Percentiles rank a stretch among this genome's conserved stretches.
These are phyloP conservation scores for Penstemon newberryi DNA, from an alignment of 257 asterid genomes.

Conservation along the genomic window DNA sequence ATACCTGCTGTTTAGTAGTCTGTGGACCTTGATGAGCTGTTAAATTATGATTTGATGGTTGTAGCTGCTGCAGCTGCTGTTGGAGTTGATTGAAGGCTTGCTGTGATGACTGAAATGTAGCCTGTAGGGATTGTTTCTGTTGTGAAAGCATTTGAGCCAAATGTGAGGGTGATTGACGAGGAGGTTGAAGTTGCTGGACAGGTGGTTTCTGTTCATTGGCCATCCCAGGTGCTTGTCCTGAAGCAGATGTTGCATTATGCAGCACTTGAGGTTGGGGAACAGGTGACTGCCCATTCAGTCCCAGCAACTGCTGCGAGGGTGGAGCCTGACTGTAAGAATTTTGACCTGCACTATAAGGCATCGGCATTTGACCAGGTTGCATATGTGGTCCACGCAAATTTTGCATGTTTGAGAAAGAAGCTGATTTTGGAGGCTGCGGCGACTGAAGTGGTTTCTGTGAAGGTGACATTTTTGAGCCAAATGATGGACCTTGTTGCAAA, in stretches of 20 bases:
- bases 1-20: constrained; percentile 70
- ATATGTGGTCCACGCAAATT: constrained; percentile 47
- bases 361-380: constrained; percentile 55
- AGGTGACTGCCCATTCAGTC: constrained; percentile 47
- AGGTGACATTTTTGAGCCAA: constrained; percentile 49
- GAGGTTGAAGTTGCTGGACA: constrained; percentile 51
- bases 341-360: constrained; percentile 46
- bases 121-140: constrained; percentile 90
- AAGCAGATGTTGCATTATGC: constrained; percentile 40
- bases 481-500: constrained; percentile 39
- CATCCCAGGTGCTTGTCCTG: constrained; percentile 48
- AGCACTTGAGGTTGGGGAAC: constrained; percentile 58
- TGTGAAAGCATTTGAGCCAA: constrained; percentile 92
- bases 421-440: constrained; percentile 43
- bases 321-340: constrained; percentile 49
- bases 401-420: constrained; percentile 50
- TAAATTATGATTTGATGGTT: constrained; percentile 62
- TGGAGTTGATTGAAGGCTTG: constrained; percentile 87
- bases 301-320: constrained; percentile 46
- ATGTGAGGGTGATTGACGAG: constrained; percentile 64
- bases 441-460: constrained; percentile 60
- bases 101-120: constrained; percentile 85
- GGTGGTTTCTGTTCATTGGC: constrained; percentile 53
- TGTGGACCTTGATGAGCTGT: constrained; percentile 57
- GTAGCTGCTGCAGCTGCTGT: constrained; percentile 83